Percentiles rank a stretch among this genome's conserved stretches.
Conservation (phyloP, 306 rosid species). For the Vigna radiata region DNA sequence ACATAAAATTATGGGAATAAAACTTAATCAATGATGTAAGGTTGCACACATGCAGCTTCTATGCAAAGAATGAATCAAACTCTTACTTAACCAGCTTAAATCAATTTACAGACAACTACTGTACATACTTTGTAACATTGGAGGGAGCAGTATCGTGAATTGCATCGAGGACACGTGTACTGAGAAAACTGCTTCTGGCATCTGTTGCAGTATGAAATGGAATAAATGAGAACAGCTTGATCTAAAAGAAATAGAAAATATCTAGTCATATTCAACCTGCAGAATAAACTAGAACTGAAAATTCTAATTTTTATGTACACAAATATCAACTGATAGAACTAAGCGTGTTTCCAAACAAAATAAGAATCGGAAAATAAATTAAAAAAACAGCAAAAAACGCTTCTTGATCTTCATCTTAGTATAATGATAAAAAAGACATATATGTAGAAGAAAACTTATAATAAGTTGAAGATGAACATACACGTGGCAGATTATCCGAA, state of each 20-base stretch:
- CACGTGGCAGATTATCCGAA: constrained; percentile 83
- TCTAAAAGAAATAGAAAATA: neutral
- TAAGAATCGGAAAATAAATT: neutral
- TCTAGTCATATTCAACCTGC: neutral
- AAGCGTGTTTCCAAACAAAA: neutral
- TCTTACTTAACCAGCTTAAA: constrained; percentile 22
- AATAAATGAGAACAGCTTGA: constrained; percentile 7
- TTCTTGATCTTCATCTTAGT: neutral
- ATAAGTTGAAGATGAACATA: constrained; percentile 46
- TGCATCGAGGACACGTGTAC: constrained; percentile 95
- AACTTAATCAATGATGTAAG: neutral
- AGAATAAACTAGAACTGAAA: neutral
- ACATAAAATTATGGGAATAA: constrained; percentile 3
- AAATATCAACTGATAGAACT: neutral
- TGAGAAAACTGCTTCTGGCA: constrained; percentile 95
- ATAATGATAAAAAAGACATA: neutral
- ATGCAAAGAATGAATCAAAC: constrained; percentile 19
- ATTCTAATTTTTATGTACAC: neutral
- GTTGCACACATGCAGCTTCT: constrained; percentile 1
- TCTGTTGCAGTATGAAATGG: constrained; percentile 47
- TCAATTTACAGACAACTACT: neutral
- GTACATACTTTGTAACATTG: constrained; percentile 80
- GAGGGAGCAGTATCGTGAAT: constrained; percentile 85
- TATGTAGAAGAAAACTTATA: neutral
- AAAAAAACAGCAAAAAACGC: neutral